These are phyloP conservation scores for Scytalidium lignicola DNA, from an alignment of 2,329 filamentous ascomycete genomes.

Conservation along the genomic window DNA sequence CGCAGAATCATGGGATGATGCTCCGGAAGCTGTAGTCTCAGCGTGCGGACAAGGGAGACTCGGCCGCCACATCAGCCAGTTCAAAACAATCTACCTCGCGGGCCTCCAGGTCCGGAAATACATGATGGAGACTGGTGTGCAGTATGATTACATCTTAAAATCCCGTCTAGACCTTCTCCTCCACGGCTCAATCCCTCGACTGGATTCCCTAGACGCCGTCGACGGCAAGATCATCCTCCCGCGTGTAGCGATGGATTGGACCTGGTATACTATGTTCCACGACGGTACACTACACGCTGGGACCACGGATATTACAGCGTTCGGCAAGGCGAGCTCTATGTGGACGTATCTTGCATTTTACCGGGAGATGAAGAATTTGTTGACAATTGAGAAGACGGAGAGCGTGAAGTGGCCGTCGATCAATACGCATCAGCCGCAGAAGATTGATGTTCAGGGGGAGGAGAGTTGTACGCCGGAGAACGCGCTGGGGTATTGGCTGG, in stretches of 20 bases:
- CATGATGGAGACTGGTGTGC: constrained; percentile 1
- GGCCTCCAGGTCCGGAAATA: constrained; percentile 3
- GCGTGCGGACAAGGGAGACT: constrained; percentile 10
- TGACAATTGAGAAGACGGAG: constrained; percentile 8
- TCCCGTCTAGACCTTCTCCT: constrained; percentile 1
- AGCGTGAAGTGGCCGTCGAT: constrained; percentile 12
- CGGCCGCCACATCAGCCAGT: constrained; percentile 14
- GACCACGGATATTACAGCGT: constrained; percentile 17
- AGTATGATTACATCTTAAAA: constrained; percentile 3
- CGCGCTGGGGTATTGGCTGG: constrained; percentile 14
- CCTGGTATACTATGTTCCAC: constrained; percentile 17
- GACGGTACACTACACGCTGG: constrained; percentile 15
- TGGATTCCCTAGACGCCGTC: not conserved
- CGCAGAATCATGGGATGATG: constrained; percentile 7
- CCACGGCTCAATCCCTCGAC: not conserved
- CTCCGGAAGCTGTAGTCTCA: constrained; percentile 8
- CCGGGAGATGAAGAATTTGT: constrained; percentile 7
- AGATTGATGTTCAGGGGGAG: constrained; percentile 5
- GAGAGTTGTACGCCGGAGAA: constrained; percentile 15
- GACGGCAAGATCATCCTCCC: constrained; percentile 9
- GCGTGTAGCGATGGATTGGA: constrained; percentile 17
- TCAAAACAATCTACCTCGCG: constrained; percentile 1
- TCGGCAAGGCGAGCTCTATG: constrained; percentile 13
- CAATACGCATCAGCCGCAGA: constrained; percentile 12
- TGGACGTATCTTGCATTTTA: constrained; percentile 16